These are phyloP conservation scores for Termitomyces eurrhizus DNA, from an alignment of 768 basidiomycete species.

Conservation along the genomic window DNA sequence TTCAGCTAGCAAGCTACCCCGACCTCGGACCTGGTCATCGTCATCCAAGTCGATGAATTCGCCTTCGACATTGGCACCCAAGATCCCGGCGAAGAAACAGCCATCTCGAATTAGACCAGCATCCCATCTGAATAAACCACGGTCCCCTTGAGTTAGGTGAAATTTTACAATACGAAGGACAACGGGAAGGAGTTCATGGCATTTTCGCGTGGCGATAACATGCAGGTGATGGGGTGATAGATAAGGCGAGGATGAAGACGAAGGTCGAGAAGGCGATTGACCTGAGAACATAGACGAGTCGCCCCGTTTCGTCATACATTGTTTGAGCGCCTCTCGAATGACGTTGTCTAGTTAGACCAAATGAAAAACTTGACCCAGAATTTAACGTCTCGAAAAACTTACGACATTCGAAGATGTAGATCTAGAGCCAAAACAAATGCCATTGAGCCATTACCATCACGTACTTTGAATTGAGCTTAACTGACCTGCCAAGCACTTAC, in stretches of 20 bases:
- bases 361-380: constrained; percentile 9
- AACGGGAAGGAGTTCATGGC: constrained; percentile 45
- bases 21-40: constrained; percentile 25
- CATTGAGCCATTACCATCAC: constrained; percentile 12
- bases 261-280: constrained; percentile 44
- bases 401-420: constrained; percentile 90
- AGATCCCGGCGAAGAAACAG: constrained; percentile 80
- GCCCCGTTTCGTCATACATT: constrained; percentile 32
- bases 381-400: constrained; percentile 29
- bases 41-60: constrained; percentile 36
- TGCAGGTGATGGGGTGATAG: constrained; percentile 44
- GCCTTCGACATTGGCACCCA: constrained; percentile 62
- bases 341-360: constrained; percentile 58
- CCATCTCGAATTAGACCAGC: constrained; percentile 85
- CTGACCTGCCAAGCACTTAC: constrained; percentile 85
- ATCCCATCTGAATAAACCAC: constrained; percentile 76
- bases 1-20: constrained; percentile 29
- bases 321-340: constrained; percentile 79
- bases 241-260: constrained; percentile 44
- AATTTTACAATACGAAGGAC: constrained; percentile 49
- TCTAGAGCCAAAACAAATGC: constrained; percentile 35
- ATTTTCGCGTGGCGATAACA: constrained; percentile 45
- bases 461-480: constrained; percentile 11
- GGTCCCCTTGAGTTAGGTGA: constrained; percentile 37
- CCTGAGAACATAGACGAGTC: constrained; percentile 33